Conservation (phyloP, 73 alveolate genomes). For the Stentor roeselii region DNA sequence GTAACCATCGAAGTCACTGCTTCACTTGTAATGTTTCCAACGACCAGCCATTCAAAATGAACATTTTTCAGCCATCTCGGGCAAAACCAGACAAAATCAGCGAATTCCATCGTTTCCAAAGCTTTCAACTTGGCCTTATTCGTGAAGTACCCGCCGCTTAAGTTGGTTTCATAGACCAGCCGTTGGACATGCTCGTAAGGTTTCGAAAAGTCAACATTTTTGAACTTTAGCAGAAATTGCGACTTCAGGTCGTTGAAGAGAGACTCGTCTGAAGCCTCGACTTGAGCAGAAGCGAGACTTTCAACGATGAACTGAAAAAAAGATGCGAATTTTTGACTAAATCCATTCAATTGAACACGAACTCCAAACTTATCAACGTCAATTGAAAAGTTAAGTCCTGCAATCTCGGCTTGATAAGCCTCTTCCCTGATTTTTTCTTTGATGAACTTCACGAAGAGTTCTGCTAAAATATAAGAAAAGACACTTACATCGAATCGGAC, state of each 20-base stretch:
- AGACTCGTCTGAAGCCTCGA: not conserved
- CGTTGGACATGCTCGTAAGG: not conserved
- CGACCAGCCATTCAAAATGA: constrained; percentile 27
- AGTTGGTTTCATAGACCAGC: not conserved
- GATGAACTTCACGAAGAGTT: too few species aligned
- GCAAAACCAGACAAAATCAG: constrained; percentile 30
- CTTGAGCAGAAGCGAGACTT: not conserved
- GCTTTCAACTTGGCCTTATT: constrained; percentile 4
- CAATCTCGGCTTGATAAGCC: not conserved
- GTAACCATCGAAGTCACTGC: constrained; percentile 27
- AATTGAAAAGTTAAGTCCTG: not conserved
- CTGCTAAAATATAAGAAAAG: too few species aligned
- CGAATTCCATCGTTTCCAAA: constrained; percentile 18
- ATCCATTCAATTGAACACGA: not conserved
- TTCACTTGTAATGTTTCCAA: constrained; percentile 33
- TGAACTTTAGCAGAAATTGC: too few species aligned
- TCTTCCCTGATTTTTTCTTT: too few species aligned
- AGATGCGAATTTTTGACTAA: not conserved
- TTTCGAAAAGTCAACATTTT: too few species aligned
- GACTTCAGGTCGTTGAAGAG: too few species aligned
- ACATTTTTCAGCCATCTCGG: constrained; percentile 31
- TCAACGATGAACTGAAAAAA: not conserved
- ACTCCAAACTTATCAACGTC: not conserved
- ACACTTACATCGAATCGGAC: too few species aligned
- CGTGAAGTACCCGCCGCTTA: not conserved